Percentiles rank a stretch among this genome's conserved stretches.
Evolutionary conservation across 306 rosid genomes (phyloP).

Genomic region (Vicia sativa): DNA sequence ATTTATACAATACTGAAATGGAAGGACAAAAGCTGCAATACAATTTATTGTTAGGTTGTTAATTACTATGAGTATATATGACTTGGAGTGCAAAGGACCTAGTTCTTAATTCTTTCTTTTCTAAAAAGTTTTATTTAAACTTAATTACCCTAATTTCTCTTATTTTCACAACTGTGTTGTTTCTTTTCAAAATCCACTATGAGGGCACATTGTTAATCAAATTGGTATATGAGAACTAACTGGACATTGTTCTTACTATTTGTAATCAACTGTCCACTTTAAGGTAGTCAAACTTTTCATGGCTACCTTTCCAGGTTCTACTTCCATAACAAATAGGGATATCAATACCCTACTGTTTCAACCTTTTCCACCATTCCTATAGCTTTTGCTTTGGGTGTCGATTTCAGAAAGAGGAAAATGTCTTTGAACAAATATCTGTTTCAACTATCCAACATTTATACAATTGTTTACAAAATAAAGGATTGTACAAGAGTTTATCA

Average conservation of each 20-base stretch:
- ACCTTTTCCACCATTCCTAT: no score
- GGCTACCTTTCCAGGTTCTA: not conserved
- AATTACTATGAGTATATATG: not conserved
- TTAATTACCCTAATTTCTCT: not conserved
- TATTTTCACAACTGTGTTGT: not conserved
- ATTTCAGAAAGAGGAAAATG: no score
- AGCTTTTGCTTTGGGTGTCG: no score
- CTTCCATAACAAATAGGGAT: not conserved
- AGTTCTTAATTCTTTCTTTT: constrained; percentile 11
- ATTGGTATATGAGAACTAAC: not conserved
- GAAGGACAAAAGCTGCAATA: constrained; percentile 5
- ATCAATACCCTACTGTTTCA: not conserved
- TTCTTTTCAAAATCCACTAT: not conserved
- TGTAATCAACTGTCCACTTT: not conserved
- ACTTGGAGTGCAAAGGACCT: not conserved
- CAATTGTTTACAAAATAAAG: no score
- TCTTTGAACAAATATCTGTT: no score
- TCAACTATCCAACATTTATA: no score
- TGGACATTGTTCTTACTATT: not conserved
- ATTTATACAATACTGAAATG: constrained; percentile 21
- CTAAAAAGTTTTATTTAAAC: not conserved
- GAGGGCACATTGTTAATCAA: not conserved
- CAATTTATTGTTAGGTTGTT: constrained; percentile 7
- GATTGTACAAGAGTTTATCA: no score
- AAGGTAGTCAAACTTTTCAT: not conserved